Percentiles rank a stretch among this genome's conserved stretches.
Evolutionary conservation across 306 rosid species (phyloP).

Genomic region (Vigna radiata): DNA sequence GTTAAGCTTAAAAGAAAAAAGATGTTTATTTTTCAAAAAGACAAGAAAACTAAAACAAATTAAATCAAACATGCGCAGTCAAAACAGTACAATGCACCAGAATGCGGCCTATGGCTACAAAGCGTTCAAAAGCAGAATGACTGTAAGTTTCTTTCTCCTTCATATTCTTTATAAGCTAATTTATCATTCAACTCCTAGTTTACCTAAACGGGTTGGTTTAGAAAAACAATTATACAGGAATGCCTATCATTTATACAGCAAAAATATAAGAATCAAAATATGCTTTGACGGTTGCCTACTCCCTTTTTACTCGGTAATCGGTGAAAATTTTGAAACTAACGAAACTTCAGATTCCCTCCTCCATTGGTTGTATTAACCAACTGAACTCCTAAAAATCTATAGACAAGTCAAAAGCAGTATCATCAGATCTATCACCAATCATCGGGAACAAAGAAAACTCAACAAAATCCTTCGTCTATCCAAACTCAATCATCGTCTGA

Average conservation of each 20-base stretch:
- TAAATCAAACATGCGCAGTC: neutral
- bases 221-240: conserved; percentile 62
- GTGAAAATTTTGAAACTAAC: conserved; percentile 49
- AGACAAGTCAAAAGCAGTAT: conserved; percentile 51
- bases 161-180: conserved; percentile 33
- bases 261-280: conserved; percentile 45
- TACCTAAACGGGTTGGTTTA: conserved; percentile 44
- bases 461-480: conserved; percentile 56
- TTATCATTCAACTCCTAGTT: conserved; percentile 46
- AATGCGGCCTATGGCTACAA: neutral
- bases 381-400: conserved; percentile 50
- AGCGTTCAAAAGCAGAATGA: neutral
- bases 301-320: conserved; percentile 46
- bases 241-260: conserved; percentile 69
- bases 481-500: conserved; percentile 85
- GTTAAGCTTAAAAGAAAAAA: neutral
- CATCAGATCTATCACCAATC: conserved; percentile 54
- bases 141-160: neutral
- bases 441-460: conserved; percentile 40
- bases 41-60: too few relatives aligned
- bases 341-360: conserved; percentile 51
- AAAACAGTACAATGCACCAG: conserved; percentile 12
- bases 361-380: conserved; percentile 51
- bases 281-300: conserved; percentile 47
- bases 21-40: neutral